Evolutionary conservation across 306 rosid genomes (phyloP).

Genomic region (Medicago arabica): DNA sequence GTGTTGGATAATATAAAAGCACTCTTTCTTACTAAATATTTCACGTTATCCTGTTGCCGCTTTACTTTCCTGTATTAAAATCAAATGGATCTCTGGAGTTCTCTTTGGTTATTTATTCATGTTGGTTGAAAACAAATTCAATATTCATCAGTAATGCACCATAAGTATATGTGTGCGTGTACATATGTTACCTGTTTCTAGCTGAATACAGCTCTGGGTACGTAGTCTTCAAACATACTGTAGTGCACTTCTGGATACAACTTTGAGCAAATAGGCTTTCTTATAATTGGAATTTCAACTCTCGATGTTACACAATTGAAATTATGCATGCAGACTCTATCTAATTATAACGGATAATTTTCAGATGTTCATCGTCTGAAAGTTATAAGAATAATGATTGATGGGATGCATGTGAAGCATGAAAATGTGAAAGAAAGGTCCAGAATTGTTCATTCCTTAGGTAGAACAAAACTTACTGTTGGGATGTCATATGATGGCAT

Average conservation of each 20-base stretch:
- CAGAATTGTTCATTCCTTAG: too few relatives aligned
- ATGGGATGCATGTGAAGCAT: conserved; percentile 1
- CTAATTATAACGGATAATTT: background rate
- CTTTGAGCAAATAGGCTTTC: background rate
- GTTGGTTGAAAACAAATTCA: conserved; percentile 23
- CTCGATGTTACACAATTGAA: too few relatives aligned
- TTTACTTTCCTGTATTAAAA: conserved; percentile 6
- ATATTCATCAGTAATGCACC: conserved; percentile 1
- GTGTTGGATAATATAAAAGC: conserved; percentile 7
- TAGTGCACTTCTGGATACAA: conserved; percentile 13
- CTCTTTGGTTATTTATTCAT: conserved; percentile 14
- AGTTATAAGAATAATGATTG: conserved; percentile 4
- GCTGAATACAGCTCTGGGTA: background rate
- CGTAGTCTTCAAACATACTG: conserved; percentile 3
- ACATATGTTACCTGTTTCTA: conserved; percentile 14
- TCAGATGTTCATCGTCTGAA: background rate
- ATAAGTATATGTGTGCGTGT: background rate
- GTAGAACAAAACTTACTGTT: too few relatives aligned
- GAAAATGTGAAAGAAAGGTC: background rate
- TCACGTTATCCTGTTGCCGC: background rate
- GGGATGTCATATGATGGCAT: too few relatives aligned
- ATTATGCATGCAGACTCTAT: too few relatives aligned
- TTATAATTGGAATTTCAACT: background rate
- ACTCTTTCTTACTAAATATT: conserved; percentile 11
- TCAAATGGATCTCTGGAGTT: conserved; percentile 23